Evolutionary conservation across 768 basidiomycete species (phyloP).

Genomic region (Tricholomella constricta): DNA sequence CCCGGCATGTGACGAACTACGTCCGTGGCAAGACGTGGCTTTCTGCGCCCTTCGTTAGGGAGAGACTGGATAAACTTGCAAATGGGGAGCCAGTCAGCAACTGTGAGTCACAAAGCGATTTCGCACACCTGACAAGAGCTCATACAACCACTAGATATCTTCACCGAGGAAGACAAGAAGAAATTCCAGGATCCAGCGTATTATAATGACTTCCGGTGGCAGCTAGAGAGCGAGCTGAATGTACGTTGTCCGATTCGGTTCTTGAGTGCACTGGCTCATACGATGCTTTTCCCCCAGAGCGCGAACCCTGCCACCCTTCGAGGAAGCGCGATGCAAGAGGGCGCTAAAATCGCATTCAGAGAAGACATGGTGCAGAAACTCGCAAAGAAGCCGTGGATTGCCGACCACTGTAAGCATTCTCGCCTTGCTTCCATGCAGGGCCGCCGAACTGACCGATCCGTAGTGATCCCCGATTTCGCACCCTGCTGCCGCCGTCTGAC

Average conservation of each 20-base stretch:
- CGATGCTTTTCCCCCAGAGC: conserved; percentile 18
- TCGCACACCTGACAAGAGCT: conserved; percentile 1
- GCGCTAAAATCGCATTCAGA: conserved; percentile 37
- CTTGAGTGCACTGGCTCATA: neutral
- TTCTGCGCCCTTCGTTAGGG: conserved; percentile 43
- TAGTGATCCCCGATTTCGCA: conserved; percentile 62
- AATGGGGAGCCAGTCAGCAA: conserved; percentile 41
- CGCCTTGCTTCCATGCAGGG: neutral
- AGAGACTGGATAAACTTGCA: conserved; percentile 40
- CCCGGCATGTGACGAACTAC: conserved; percentile 51
- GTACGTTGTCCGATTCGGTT: conserved; percentile 28
- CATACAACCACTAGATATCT: conserved; percentile 35
- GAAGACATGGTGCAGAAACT: conserved; percentile 52
- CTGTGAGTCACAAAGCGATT: conserved; percentile 33
- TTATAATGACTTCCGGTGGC: conserved; percentile 50
- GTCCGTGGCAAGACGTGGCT: conserved; percentile 66
- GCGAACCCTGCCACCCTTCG: conserved; percentile 44
- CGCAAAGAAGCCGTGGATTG: conserved; percentile 60
- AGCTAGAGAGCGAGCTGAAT: conserved; percentile 52
- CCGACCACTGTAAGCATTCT: conserved; percentile 47
- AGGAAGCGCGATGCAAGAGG: conserved; percentile 38
- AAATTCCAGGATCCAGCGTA: conserved; percentile 48
- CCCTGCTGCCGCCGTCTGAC: conserved; percentile 66
- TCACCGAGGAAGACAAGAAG: conserved; percentile 53
- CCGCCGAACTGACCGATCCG: neutral